Evolutionary conservation across 805 yeast genomes (phyloP).

Genomic region (Cyberlindnera xylosilytica): DNA sequence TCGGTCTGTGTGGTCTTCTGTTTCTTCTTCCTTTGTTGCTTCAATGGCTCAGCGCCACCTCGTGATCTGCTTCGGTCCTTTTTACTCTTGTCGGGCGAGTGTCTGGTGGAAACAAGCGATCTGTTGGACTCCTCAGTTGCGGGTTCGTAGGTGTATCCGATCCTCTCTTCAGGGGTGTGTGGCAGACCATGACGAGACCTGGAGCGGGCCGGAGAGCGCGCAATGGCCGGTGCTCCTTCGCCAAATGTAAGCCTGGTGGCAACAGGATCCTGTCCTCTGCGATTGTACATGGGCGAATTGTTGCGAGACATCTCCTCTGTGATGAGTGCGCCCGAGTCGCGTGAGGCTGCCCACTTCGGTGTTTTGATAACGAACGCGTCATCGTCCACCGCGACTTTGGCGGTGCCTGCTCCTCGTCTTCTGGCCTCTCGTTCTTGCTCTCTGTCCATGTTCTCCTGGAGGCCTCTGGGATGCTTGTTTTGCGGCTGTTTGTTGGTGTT

Average conservation of each 20-base stretch:
- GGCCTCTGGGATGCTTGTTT: too few species aligned
- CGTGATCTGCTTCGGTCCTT: not conserved
- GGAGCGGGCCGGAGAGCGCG: too few species aligned
- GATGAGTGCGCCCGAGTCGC: constrained; percentile 21
- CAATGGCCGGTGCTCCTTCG: too few species aligned
- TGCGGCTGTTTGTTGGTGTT: too few species aligned
- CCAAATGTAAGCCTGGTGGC: too few species aligned
- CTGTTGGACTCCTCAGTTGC: constrained; percentile 8
- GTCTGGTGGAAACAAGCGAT: constrained; percentile 14
- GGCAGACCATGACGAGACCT: not conserved
- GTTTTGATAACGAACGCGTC: constrained; percentile 11
- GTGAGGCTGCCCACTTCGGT: constrained; percentile 17
- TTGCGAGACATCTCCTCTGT: constrained; percentile 16
- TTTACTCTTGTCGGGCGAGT: constrained; percentile 8
- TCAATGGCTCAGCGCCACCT: too few species aligned
- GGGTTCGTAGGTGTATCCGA: constrained; percentile 11
- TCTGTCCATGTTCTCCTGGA: constrained; percentile 24
- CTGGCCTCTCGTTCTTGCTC: constrained; percentile 15
- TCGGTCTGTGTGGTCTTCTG: too few species aligned
- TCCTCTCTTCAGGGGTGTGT: constrained; percentile 1
- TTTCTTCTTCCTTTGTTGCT: not conserved
- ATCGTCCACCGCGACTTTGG: constrained; percentile 8
- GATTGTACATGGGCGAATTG: constrained; percentile 11
- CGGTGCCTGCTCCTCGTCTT: constrained; percentile 19
- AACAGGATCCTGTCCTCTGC: not conserved